Evolutionary conservation across 192 early-diverging fungal species (phyloP).

Genomic region (Endogone sp.): DNA sequence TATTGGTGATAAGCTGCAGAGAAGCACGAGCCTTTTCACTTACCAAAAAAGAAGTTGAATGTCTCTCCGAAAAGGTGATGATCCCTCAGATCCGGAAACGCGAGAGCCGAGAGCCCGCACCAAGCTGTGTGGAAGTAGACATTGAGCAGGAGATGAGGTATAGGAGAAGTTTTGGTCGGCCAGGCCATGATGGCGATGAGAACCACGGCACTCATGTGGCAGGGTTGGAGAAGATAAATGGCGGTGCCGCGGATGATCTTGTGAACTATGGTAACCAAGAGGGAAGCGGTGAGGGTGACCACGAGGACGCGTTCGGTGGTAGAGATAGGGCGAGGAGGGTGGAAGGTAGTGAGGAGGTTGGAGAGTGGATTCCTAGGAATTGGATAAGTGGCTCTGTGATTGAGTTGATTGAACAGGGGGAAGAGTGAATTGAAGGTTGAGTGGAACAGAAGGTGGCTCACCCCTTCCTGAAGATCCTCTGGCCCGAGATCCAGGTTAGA

Average conservation of each 20-base stretch:
- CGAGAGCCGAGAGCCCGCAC: conserved; percentile 45
- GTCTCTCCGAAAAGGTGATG: conserved; percentile 41
- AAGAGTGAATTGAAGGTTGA: conserved; percentile 10
- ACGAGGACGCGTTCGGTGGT: conserved; percentile 27
- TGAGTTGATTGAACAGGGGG: conserved; percentile 2
- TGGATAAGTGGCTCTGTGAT: not conserved
- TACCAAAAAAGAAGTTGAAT: conserved; percentile 50
- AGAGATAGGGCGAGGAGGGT: conserved; percentile 23
- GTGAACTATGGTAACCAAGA: conserved; percentile 34
- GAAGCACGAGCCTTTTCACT: not conserved
- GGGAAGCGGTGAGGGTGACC: conserved; percentile 24
- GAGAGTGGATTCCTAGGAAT: not conserved
- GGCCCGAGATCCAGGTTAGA: conserved; percentile 30
- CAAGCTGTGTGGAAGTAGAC: conserved; percentile 56
- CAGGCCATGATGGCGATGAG: conserved; percentile 38
- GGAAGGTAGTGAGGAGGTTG: conserved; percentile 20
- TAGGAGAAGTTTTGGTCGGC: conserved; percentile 31
- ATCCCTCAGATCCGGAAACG: conserved; percentile 48
- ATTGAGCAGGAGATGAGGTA: conserved; percentile 40
- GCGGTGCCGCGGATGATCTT: conserved; percentile 36
- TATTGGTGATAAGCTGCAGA: too few species aligned
- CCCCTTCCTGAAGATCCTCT: not conserved
- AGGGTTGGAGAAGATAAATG: conserved; percentile 50
- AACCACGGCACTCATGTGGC: conserved; percentile 48
- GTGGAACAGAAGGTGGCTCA: not conserved